Evolutionary conservation across 225 moss, liverwort and hornwort species (phyloP), one percentile per base, ranked within the genome.

Genomic region (Sphagnum contortum): DNA sequence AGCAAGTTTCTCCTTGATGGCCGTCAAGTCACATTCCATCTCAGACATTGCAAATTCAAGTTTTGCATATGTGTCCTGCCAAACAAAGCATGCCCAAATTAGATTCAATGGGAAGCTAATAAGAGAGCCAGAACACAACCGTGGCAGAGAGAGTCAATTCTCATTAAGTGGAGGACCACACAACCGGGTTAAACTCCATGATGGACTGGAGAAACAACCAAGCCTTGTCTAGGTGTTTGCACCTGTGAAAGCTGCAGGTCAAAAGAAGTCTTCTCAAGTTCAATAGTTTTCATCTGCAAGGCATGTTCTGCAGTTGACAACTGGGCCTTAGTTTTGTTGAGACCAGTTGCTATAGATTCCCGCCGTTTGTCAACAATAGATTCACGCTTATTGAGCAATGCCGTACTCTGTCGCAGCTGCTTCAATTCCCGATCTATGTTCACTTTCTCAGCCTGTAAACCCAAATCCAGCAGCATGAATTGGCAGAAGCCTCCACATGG

Each of bases 381-480:
- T 64, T 98, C 93, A 68, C 96, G 89, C 76, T 84, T 85, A 68
- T 78, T 92, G 63, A 98, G 96, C 76, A 98, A 81, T 59, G 70
- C 75, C 50, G 85, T 91, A 77, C 93, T 98, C 68, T 89, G 88
- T 10, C 93, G 80, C 68, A 98, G 81, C 50, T 98, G 89, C 81
- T 87, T 98, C 67, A 93, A 75, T 70, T 98, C 89, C 71, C 85
- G 81, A 64, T 89, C 96, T 61, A 89, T 79, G 54, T 93, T 98
- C 64, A 86, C 12, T 77, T 93, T 98, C 73, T 92, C 91, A 69
- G 91, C 81, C 96, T 98, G 81, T 70, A 76, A 11, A 55, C 53
- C 54, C 68, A 7, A 29, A 29, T 74, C 92, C 95, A 49, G 87
- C 88, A 64, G 64, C 80, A 66, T 90, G 87, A 73, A 80, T 71